These are phyloP conservation scores for Populus davidiana DNA, from an alignment of 345 rosid species.

Conservation along the genomic window DNA sequence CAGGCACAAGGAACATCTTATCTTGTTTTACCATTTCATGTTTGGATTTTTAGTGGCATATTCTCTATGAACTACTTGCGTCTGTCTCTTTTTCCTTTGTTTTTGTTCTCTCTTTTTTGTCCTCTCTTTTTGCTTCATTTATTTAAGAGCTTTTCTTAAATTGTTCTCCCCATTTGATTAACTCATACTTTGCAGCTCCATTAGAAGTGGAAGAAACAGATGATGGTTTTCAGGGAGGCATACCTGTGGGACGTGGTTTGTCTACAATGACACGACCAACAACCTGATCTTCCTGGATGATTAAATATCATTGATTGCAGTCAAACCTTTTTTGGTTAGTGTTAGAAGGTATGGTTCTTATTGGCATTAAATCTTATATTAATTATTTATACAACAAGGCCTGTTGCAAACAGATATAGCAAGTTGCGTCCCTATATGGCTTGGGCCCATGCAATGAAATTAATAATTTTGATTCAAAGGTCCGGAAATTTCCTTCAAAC, in stretches of 20 bases:
- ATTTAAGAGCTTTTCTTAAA: neutral
- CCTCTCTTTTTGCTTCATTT: neutral
- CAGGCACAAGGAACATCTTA: neutral
- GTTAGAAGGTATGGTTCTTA: constrained; percentile 9
- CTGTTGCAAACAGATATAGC: neutral
- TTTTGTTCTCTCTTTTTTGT: neutral
- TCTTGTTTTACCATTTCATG: neutral
- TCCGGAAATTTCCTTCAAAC: neutral
- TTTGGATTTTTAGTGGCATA: neutral
- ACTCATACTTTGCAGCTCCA: constrained; percentile 37
- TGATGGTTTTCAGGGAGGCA: constrained; percentile 56
- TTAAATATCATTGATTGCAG: neutral
- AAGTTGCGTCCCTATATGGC: neutral
- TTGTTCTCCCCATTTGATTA: neutral
- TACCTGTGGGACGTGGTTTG: constrained; percentile 80
- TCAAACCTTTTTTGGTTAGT: neutral
- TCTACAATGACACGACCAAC: constrained; percentile 93
- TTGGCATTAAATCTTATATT: neutral
- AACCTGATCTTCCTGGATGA: constrained; percentile 37
- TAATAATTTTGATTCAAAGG: neutral
- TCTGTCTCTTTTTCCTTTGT: too few relatives aligned
- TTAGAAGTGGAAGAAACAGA: constrained; percentile 56
- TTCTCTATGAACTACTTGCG: neutral
- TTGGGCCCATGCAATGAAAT: neutral
- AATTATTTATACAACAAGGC: neutral